Evolutionary conservation across 352 stramenopile genomes (phyloP).

Genomic region (Phytophthora citrophthora): DNA sequence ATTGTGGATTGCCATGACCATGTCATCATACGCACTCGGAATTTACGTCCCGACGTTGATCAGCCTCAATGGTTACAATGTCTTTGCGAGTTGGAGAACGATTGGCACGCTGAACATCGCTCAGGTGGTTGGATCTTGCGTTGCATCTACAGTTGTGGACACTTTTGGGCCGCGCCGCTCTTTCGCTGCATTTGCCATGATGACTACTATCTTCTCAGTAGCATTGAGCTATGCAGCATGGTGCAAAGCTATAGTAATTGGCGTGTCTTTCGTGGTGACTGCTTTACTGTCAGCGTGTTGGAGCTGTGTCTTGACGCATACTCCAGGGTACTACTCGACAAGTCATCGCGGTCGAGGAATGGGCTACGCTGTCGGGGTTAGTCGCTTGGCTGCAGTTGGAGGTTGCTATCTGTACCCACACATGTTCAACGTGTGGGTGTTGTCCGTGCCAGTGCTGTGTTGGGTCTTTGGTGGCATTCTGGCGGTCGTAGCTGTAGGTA

Average conservation of each 20-base stretch:
- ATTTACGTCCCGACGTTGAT: slow-evolving; percentile 40
- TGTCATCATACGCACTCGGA: slow-evolving; percentile 29
- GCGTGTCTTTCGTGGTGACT: slow-evolving; percentile 19
- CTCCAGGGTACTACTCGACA: slow-evolving; percentile 16
- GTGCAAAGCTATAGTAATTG: slow-evolving; percentile 21
- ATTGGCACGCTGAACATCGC: slow-evolving; percentile 23
- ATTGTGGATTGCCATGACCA: slow-evolving; percentile 23
- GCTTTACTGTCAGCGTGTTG: slow-evolving; percentile 32
- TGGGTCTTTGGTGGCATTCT: slow-evolving; percentile 34
- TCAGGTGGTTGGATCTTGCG: slow-evolving; percentile 32
- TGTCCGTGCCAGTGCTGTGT: slow-evolving; percentile 30
- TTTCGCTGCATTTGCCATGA: slow-evolving; percentile 20
- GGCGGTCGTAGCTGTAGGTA: slow-evolving; percentile 4
- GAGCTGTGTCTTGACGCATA: slow-evolving; percentile 34
- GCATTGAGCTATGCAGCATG: slow-evolving; percentile 35
- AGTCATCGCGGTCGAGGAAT: slow-evolving; percentile 29
- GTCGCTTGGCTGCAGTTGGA: slow-evolving; percentile 28
- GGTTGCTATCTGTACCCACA: slow-evolving; percentile 35
- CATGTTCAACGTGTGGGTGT: slow-evolving; percentile 45
- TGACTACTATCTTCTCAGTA: slow-evolving; percentile 13
- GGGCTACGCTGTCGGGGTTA: slow-evolving; percentile 31
- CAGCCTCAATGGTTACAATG: slow-evolving; percentile 41
- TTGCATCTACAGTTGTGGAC: slow-evolving; percentile 23
- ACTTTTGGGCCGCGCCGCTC: slow-evolving; percentile 17
- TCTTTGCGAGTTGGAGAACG: slow-evolving; percentile 36